These are phyloP conservation scores for Starmerella etchellsii DNA, from an alignment of 805 yeast genomes.

Conservation along the genomic window DNA sequence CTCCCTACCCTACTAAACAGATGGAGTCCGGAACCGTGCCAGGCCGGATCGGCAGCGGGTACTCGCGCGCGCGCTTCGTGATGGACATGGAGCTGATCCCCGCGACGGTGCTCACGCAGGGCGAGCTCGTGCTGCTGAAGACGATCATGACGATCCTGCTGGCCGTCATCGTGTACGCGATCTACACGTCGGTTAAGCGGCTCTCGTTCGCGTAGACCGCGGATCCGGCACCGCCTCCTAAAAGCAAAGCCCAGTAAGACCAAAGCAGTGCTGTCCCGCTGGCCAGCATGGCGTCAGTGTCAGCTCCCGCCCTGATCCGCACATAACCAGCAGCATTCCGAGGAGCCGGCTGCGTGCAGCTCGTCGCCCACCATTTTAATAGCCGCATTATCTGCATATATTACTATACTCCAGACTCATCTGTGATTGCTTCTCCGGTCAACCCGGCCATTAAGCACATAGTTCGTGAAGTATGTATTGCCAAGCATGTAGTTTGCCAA, in stretches of 20 bases:
- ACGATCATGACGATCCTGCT: slow-evolving; percentile 5
- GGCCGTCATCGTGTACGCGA: slow-evolving; percentile 11
- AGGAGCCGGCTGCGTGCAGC: too few relatives aligned
- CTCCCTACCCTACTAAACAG: too few relatives aligned
- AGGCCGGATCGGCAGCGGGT: not conserved
- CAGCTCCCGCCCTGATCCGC: not conserved
- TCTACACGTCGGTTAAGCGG: slow-evolving; percentile 2
- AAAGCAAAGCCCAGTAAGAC: too few relatives aligned
- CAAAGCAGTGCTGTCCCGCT: not conserved
- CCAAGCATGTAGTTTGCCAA: too few relatives aligned
- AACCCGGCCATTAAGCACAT: too few relatives aligned
- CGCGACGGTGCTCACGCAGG: slow-evolving; percentile 10
- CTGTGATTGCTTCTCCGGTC: too few relatives aligned
- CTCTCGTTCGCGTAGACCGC: not conserved
- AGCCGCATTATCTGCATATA: too few relatives aligned
- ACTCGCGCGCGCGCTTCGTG: not conserved
- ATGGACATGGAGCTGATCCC: slow-evolving; percentile 16
- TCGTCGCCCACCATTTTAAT: too few relatives aligned
- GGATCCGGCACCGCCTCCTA: too few relatives aligned
- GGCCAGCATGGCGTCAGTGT: not conserved
- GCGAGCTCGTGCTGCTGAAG: slow-evolving; percentile 6
- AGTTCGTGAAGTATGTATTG: too few relatives aligned
- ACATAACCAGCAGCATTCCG: not conserved
- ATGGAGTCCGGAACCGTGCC: not conserved
- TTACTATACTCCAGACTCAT: too few relatives aligned